These are phyloP conservation scores for Biscogniauxia sp. DNA, from an alignment of 2,329 filamentous ascomycete genomes.

Conservation along the genomic window DNA sequence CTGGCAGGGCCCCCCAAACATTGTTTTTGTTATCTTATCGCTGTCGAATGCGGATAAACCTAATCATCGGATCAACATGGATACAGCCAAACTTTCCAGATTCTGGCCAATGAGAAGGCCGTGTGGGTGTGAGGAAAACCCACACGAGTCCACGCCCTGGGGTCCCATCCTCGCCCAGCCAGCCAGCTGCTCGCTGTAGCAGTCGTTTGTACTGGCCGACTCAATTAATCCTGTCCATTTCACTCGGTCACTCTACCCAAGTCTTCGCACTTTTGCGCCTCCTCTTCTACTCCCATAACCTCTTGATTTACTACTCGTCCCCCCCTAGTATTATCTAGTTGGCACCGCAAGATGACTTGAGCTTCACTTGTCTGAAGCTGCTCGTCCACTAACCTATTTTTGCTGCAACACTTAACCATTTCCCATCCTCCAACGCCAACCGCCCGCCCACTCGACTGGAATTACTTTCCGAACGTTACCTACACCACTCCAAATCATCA, in stretches of 20 bases:
- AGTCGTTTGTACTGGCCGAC: constrained; percentile 6
- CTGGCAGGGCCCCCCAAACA: constrained; percentile 5
- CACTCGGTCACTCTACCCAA: constrained; percentile 6
- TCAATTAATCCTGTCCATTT: constrained; percentile 18
- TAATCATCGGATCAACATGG: constrained; percentile 19
- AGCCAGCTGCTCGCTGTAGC: constrained; percentile 9
- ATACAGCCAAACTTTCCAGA: constrained; percentile 4
- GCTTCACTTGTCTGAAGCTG: constrained; percentile 25
- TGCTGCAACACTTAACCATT: constrained; percentile 3
- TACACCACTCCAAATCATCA: constrained; percentile 29
- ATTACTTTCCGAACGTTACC: constrained; percentile 8
- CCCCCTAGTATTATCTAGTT: constrained; percentile 18
- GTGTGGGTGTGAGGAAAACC: too few relatives aligned
- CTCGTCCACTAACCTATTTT: constrained; percentile 18
- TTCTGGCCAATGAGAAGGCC: constrained; percentile 4
- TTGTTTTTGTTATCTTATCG: constrained; percentile 23
- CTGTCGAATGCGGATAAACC: constrained; percentile 10
- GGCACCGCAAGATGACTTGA: constrained; percentile 31
- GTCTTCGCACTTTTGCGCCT: constrained; percentile 28
- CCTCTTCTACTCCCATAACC: constrained; percentile 19
- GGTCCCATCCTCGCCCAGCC: constrained; percentile 14
- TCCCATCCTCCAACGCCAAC: constrained; percentile 1
- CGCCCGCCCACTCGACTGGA: constrained; percentile 7
- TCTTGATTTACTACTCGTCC: constrained; percentile 18
- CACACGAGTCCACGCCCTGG: constrained; percentile 2